Evolutionary conservation across 2,329 filamentous ascomycete genomes (phyloP).

Genomic region (Colletotrichum godetiae): DNA sequence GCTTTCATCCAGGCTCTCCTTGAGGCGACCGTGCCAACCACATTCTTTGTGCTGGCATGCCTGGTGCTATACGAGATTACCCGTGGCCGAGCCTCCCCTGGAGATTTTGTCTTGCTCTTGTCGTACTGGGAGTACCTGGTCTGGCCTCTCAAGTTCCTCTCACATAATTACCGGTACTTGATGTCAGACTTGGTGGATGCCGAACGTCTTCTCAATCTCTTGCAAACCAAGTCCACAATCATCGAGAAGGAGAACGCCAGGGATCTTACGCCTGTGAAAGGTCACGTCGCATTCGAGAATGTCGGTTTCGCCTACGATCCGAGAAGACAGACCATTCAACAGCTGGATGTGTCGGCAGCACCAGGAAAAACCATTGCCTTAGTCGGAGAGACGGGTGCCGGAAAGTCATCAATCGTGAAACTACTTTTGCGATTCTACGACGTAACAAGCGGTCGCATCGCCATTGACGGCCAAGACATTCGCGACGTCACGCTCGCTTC

Average conservation of each 20-base stretch:
- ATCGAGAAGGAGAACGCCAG: slow-evolving; percentile 57
- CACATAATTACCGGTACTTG: slow-evolving; percentile 32
- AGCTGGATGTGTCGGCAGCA: slow-evolving; percentile 59
- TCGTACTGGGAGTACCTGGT: slow-evolving; percentile 68
- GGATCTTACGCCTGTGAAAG: slow-evolving; percentile 55
- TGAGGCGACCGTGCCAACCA: slow-evolving; percentile 58
- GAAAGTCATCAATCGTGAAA: slow-evolving; percentile 72
- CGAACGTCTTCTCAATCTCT: slow-evolving; percentile 67
- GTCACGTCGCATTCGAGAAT: slow-evolving; percentile 64
- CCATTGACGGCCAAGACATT: slow-evolving; percentile 36
- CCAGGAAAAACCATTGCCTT: slow-evolving; percentile 69
- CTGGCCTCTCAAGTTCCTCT: slow-evolving; percentile 51
- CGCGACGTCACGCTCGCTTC: slow-evolving; percentile 43
- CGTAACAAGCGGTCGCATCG: slow-evolving; percentile 55
- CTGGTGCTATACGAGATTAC: slow-evolving; percentile 66
- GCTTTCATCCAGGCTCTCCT: slow-evolving; percentile 39
- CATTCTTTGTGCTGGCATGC: slow-evolving; percentile 41
- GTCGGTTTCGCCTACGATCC: slow-evolving; percentile 67
- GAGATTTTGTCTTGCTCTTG: slow-evolving; percentile 73
- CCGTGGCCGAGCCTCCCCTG: slow-evolving; percentile 60
- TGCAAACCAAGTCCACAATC: slow-evolving; percentile 68
- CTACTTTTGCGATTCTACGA: slow-evolving; percentile 72
- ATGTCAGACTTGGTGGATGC: slow-evolving; percentile 69
- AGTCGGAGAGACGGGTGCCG: slow-evolving; percentile 71
- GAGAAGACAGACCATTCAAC: slow-evolving; percentile 60